These are phyloP conservation scores for Suillus subluteus DNA, from an alignment of 768 basidiomycete genomes.

Conservation along the genomic window DNA sequence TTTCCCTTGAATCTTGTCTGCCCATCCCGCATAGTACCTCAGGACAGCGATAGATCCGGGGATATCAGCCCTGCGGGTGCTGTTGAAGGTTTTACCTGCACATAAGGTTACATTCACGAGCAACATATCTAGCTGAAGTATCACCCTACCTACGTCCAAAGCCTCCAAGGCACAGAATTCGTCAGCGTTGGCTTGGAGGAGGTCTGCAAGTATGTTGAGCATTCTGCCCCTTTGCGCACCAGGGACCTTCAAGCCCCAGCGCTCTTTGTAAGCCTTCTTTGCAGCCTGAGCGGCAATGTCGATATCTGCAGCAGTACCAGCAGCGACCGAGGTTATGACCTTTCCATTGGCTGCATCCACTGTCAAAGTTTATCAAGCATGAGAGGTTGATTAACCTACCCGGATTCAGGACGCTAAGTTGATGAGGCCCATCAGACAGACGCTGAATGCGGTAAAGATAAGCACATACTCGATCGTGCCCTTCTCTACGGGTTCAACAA, in stretches of 20 bases:
- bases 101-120: neutral
- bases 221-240: slow-evolving; percentile 43
- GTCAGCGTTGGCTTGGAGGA: slow-evolving; percentile 52
- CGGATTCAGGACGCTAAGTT: slow-evolving; percentile 22
- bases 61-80: slow-evolving; percentile 30
- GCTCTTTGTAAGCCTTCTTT: slow-evolving; percentile 40
- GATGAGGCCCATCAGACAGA: neutral
- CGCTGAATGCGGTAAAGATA: neutral
- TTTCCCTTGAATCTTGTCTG: slow-evolving; percentile 49
- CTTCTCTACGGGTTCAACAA: slow-evolving; percentile 14
- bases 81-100: slow-evolving; percentile 43
- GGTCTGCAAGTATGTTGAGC: slow-evolving; percentile 51
- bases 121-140: neutral
- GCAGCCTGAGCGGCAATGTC: slow-evolving; percentile 49
- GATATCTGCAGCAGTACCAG: slow-evolving; percentile 45
- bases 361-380: neutral
- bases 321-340: slow-evolving; percentile 36
- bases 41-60: slow-evolving; percentile 13
- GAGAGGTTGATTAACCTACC: slow-evolving; percentile 2
- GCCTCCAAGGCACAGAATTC: slow-evolving; percentile 55
- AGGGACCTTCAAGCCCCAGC: slow-evolving; percentile 57
- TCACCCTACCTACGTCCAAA: slow-evolving; percentile 46
- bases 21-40: slow-evolving; percentile 53
- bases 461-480: slow-evolving; percentile 11
- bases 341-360: slow-evolving; percentile 41